These are phyloP conservation scores for Fusarium chuoi DNA, from an alignment of 2,329 filamentous ascomycete genomes.

Conservation along the genomic window DNA sequence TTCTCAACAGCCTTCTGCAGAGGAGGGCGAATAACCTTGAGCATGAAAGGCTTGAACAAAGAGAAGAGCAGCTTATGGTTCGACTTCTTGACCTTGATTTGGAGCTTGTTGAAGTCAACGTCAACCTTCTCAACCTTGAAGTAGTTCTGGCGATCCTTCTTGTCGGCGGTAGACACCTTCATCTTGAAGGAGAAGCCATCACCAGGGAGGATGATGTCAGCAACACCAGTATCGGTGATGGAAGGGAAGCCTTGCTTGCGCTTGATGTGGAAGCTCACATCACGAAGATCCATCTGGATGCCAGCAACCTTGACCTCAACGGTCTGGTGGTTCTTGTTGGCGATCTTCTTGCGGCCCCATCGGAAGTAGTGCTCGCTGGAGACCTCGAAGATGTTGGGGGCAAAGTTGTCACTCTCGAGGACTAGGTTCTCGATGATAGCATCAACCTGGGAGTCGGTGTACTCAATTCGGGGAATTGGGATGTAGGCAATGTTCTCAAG, in stretches of 20 bases:
- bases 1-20: constrained; percentile 91
- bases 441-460: constrained; percentile 84
- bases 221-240: constrained; percentile 86
- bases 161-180: constrained; percentile 83
- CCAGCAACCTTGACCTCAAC: constrained; percentile 86
- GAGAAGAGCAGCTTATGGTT: constrained; percentile 92
- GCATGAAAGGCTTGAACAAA: constrained; percentile 86
- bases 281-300: constrained; percentile 89
- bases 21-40: constrained; percentile 84
- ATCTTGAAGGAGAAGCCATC: constrained; percentile 92
- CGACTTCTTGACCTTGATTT: constrained; percentile 92
- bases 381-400: constrained; percentile 90
- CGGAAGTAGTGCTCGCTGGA: constrained; percentile 93
- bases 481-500: constrained; percentile 91
- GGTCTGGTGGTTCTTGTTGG: constrained; percentile 84
- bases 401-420: constrained; percentile 95
- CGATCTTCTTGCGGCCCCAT: constrained; percentile 89
- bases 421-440: constrained; percentile 93
- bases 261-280: constrained; percentile 95
- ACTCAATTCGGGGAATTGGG: constrained; percentile 93
- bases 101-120: constrained; percentile 82
- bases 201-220: constrained; percentile 88
- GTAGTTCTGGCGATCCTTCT: constrained; percentile 80
- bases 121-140: constrained; percentile 94
- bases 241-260: constrained; percentile 93